Conservation (phyloP, 495 filamentous ascomycete genomes). For the Podospora didyma region DNA sequence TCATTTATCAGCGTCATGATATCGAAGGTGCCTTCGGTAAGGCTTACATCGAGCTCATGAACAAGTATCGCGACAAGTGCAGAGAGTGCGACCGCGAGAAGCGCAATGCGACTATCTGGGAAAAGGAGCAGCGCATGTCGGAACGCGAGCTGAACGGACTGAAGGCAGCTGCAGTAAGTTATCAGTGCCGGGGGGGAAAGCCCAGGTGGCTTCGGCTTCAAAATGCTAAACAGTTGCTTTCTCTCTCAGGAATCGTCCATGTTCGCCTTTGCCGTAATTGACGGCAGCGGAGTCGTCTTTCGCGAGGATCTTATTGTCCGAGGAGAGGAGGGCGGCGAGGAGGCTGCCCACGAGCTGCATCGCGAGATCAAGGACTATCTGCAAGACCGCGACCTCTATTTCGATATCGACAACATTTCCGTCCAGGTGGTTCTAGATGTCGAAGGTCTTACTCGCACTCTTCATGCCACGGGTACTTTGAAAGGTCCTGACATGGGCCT, state of each 20-base stretch:
- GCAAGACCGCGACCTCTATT: constrained; percentile 3
- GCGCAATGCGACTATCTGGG: constrained; percentile 22
- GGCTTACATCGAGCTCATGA: constrained; percentile 12
- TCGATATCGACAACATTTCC: constrained; percentile 21
- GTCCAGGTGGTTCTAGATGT: constrained; percentile 28
- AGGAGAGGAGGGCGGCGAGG: constrained; percentile 27
- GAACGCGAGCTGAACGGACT: constrained; percentile 20
- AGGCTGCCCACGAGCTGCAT: constrained; percentile 27
- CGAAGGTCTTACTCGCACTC: constrained; percentile 22
- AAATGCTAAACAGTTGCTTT: constrained; percentile 7
- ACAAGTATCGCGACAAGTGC: constrained; percentile 14
- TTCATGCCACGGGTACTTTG: constrained; percentile 16
- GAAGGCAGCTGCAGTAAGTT: constrained; percentile 14
- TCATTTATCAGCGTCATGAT: not conserved
- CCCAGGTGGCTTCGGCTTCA: too few species aligned
- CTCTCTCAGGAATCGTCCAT: constrained; percentile 19
- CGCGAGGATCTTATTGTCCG: constrained; percentile 22
- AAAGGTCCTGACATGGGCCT: constrained; percentile 5
- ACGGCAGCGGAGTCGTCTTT: constrained; percentile 32
- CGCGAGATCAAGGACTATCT: constrained; percentile 18
- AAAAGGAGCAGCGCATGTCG: constrained; percentile 17
- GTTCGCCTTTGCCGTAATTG: constrained; percentile 29
- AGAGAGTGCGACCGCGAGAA: constrained; percentile 21
- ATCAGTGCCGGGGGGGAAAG: too few species aligned
- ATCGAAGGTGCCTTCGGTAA: constrained; percentile 6